Percentiles rank a stretch among this genome's conserved stretches.
Evolutionary conservation across 768 basidiomycete genomes (phyloP).

Genomic region (Albatrellus ellisii): DNA sequence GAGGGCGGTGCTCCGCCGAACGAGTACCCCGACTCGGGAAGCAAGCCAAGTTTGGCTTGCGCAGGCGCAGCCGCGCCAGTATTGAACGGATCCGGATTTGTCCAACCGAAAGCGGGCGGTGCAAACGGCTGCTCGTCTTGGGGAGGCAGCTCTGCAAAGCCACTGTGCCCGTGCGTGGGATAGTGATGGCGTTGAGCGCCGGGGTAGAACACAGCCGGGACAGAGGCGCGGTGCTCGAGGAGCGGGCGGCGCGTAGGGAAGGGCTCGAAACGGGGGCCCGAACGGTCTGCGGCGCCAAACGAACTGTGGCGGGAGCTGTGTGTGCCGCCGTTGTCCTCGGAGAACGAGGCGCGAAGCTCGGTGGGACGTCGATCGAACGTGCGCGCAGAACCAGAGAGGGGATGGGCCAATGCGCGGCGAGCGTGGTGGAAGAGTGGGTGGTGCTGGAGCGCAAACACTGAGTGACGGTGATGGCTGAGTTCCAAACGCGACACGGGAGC

Average conservation of each 20-base stretch:
- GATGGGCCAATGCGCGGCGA: background rate
- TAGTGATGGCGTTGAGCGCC: no score
- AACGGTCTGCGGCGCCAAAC: constrained; percentile 6
- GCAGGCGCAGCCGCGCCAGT: constrained; percentile 3
- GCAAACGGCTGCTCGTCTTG: background rate
- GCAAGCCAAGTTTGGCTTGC: background rate
- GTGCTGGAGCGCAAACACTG: background rate
- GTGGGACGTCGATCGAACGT: background rate
- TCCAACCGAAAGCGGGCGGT: constrained; percentile 4
- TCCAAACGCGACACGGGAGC: no score
- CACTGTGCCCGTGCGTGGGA: background rate
- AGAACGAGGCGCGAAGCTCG: background rate
- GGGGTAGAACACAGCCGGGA: constrained; percentile 7
- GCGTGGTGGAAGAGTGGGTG: background rate
- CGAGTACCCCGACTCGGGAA: constrained; percentile 11
- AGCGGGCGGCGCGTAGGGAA: constrained; percentile 7
- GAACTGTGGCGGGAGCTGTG: background rate
- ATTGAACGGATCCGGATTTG: constrained; percentile 11
- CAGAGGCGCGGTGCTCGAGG: constrained; percentile 12
- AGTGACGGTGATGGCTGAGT: no score
- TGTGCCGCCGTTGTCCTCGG: background rate
- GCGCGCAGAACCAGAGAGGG: background rate
- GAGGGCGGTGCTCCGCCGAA: constrained; percentile 10
- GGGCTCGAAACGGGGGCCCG: constrained; percentile 1
- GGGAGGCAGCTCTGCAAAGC: background rate